A percentile compares a stretch with the other conserved stretches of the same genome.
These are phyloP conservation scores for Dendrocalamus sinicus DNA, from an alignment of 176 grass and related monocot genomes.

Conservation along the genomic window DNA sequence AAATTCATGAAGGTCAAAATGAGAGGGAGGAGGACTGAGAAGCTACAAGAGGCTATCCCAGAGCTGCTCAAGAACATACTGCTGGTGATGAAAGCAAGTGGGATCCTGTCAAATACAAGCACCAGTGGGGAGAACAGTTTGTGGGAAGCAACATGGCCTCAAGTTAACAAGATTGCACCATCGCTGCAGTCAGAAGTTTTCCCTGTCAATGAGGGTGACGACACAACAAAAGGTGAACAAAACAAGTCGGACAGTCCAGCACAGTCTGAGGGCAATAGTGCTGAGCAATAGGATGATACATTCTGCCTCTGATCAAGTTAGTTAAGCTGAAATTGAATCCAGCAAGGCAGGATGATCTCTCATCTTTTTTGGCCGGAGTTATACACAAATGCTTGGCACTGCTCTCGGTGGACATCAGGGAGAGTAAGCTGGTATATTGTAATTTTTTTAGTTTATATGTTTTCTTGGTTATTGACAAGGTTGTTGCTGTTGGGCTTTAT, in stretches of 20 bases:
- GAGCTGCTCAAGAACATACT: slow-evolving; percentile 93
- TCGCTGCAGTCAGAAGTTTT: slow-evolving; percentile 73
- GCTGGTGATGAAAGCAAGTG: slow-evolving; percentile 86
- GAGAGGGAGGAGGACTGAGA: slow-evolving; percentile 85
- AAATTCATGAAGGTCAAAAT: slow-evolving; percentile 82
- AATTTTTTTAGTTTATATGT: slow-evolving; percentile 47
- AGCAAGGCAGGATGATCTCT: background rate
- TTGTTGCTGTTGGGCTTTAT: slow-evolving; percentile 40
- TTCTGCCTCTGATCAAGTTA: slow-evolving; percentile 24
- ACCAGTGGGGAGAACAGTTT: slow-evolving; percentile 58
- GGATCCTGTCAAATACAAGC: slow-evolving; percentile 57
- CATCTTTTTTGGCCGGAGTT: background rate
- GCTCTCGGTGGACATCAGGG: slow-evolving; percentile 29
- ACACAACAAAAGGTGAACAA: slow-evolving; percentile 31
- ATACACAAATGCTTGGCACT: slow-evolving; percentile 40
- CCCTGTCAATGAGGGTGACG: slow-evolving; percentile 51
- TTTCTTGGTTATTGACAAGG: slow-evolving; percentile 41
- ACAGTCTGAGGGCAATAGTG: slow-evolving; percentile 28
- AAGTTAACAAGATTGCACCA: slow-evolving; percentile 72
- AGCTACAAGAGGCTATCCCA: slow-evolving; percentile 89
- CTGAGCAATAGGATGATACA: slow-evolving; percentile 40
- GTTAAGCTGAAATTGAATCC: slow-evolving; percentile 20
- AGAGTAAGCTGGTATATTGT: slow-evolving; percentile 50
- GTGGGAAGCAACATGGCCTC: slow-evolving; percentile 83
- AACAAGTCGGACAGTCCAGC: slow-evolving; percentile 38